Evolutionary conservation across 2,329 filamentous ascomycete genomes (phyloP).

Genomic region (Paraphoma sp.): DNA sequence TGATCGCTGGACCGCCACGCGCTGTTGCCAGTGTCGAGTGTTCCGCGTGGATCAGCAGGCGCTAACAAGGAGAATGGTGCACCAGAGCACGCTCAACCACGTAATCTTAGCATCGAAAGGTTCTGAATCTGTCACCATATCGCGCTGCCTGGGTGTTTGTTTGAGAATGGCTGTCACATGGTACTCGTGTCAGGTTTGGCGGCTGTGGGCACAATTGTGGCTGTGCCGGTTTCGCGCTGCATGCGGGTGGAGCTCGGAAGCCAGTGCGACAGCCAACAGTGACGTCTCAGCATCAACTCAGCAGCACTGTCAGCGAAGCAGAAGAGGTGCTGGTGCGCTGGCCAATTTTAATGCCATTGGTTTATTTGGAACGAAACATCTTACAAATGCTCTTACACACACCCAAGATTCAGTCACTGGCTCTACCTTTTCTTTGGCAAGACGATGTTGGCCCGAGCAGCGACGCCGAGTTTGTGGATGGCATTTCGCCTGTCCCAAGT

Average conservation of each 20-base stretch:
- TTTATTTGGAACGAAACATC: no score
- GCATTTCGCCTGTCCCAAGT: conserved; percentile 83
- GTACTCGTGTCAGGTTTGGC: conserved; percentile 1
- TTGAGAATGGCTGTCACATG: conserved; percentile 5
- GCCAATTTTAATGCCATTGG: background rate
- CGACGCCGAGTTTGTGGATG: conserved; percentile 82
- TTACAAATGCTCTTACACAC: no score
- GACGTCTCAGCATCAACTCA: conserved; percentile 6
- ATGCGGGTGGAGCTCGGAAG: conserved; percentile 12
- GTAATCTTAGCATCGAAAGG: no score
- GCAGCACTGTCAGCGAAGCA: background rate
- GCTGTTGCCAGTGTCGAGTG: background rate
- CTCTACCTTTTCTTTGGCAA: conserved; percentile 40
- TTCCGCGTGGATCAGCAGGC: no score
- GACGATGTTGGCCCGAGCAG: conserved; percentile 74
- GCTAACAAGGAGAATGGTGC: no score
- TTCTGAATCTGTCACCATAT: no score
- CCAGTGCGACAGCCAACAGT: background rate
- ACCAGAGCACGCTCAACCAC: no score
- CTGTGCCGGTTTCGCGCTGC: conserved; percentile 17
- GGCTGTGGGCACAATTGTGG: conserved; percentile 22
- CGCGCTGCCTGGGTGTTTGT: background rate
- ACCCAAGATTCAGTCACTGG: background rate
- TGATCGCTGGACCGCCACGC: background rate
- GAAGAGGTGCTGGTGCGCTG: background rate